Evolutionary conservation across 345 rosid species (phyloP), one percentile per base, ranked within the genome.

Genomic region (Arabis alpina): DNA sequence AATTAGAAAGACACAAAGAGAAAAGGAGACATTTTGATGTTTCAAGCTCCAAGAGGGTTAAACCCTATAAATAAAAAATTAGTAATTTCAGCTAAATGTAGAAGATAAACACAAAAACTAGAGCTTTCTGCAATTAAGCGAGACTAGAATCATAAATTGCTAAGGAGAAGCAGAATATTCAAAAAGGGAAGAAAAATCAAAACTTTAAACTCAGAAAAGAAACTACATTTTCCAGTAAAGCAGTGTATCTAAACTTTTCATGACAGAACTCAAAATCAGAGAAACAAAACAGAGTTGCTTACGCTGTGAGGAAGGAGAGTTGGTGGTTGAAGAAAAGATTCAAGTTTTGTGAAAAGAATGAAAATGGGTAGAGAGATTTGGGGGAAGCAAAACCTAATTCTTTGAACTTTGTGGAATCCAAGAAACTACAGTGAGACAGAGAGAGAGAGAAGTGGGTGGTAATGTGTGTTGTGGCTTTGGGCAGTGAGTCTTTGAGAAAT

Each of bases 381-480:
- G 47, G 47, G 37, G 62, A 68, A 53, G 63, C 73, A 36, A 76
- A 55, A 68, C 75, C 55, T 54, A 51, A 58, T 51, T 27, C 50
- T 37, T 34, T 11, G 19, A 13, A 19, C 32, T 43, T 51, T 27
- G 64, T 4, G 68, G 73, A 64, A 27, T 60, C 64, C 76, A 66
- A 77, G 80, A 66, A 56, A 34, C 24, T 16, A 43, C 42, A 71
- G 57, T 56, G 16, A 10, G 54, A n/a, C n/a, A 15, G 64, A 73
- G 66, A 54, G 64, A 53, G 44, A 54, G 55, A 15, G 70, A 39
- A 68, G 79, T 74, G 15, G 73, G 72, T 68, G 68, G 72, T 68
- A 53, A 28, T 61, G 55, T 59, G 77, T 36, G 63, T 56, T 56
- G 75, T 70, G 75, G 79, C 79, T 76, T 70, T 64, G 75, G 79